These are phyloP conservation scores for Candida hungchunana DNA, from an alignment of 805 yeast species.

Conservation along the genomic window DNA sequence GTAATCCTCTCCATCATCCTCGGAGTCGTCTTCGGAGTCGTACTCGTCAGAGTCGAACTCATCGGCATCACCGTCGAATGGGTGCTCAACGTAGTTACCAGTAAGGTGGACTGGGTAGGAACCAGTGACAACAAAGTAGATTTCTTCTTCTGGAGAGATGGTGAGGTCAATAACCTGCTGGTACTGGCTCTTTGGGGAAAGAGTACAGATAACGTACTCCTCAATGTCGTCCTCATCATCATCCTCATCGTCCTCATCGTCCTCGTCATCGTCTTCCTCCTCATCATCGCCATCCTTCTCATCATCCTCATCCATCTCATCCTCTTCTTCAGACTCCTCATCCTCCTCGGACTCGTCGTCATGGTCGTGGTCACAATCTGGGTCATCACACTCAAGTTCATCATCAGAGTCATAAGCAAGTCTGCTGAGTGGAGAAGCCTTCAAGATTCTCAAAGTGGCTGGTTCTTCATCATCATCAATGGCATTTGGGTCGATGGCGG, in stretches of 20 bases:
- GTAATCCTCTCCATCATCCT: conserved; percentile 37
- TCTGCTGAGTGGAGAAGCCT: conserved; percentile 48
- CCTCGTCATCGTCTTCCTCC: conserved; percentile 28
- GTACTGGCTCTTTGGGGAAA: conserved; percentile 76
- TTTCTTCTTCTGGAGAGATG: conserved; percentile 90
- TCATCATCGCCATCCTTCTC: conserved; percentile 48
- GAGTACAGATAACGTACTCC: conserved; percentile 83
- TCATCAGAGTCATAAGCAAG: conserved; percentile 45
- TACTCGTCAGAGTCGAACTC: conserved; percentile 63
- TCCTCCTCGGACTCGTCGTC: conserved; percentile 31
- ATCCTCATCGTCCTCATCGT: conserved; percentile 42
- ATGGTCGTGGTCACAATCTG: conserved; percentile 30
- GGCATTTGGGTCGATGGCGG: conserved; percentile 89
- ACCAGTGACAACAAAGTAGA: conserved; percentile 92
- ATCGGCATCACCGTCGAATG: conserved; percentile 68
- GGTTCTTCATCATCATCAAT: conserved; percentile 79
- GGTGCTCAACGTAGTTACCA: conserved; percentile 96
- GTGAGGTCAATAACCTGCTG: conserved; percentile 92
- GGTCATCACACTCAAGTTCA: conserved; percentile 28
- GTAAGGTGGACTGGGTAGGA: conserved; percentile 87
- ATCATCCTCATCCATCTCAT: conserved; percentile 46
- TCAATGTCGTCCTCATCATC: conserved; percentile 73
- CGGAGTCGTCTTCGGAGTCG: conserved; percentile 51
- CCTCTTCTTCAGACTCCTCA: conserved; percentile 42
- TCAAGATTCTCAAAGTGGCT: conserved; percentile 84